Base-by-base conservation (phyloP, 495 filamentous ascomycete genomes). In the Talaromyces borbonicus region DNA sequence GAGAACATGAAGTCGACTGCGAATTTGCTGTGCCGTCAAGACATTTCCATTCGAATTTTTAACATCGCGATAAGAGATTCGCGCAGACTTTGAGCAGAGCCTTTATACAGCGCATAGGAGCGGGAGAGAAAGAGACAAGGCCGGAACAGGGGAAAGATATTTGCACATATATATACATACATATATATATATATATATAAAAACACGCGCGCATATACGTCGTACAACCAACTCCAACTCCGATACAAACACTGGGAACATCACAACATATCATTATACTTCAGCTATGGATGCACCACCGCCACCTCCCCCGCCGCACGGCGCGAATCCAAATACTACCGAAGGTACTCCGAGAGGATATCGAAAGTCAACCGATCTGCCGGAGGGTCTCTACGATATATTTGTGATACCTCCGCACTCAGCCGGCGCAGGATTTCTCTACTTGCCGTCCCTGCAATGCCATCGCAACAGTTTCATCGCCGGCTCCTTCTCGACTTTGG, bases 321-420 rank as follows among this genome's bases (percentile, higher is more conserved):
- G 84, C 62, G 72, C 76, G 39, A 78, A 72, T 42, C 78, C 81
- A 42, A 71, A 80, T 49, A 77, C 62, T 26, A 69, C 61, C 22
- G 45, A 71, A 31, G 68, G 68, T 32, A 58, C 63, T 7, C 29
- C 47, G n/a, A 65, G 68, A n/a, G n/a, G n/a, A 52, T 71, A 71
- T 43, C 66, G 66, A 52, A 69, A 68, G 54, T 65, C 67, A 22
- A 69, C 68, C 23, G 83, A 80, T 45, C 71, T 93, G 2, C 88
- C 87, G 0, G 65, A 78, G 0, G 87, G 88, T 23, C 88, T 89
- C 58, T 97, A 93, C 68, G 90, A 97, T 65, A 93, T 96, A 65
- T 96, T 96, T 67, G 82, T 98, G 53, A 88, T 98, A 47, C 90
- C 92, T 2, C 85, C 85, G n/a, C 87, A 96, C 57, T 89, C 88